Base-by-base conservation (phyloP, 164 flowering plant species). In the Warburgia ugandensis region DNA sequence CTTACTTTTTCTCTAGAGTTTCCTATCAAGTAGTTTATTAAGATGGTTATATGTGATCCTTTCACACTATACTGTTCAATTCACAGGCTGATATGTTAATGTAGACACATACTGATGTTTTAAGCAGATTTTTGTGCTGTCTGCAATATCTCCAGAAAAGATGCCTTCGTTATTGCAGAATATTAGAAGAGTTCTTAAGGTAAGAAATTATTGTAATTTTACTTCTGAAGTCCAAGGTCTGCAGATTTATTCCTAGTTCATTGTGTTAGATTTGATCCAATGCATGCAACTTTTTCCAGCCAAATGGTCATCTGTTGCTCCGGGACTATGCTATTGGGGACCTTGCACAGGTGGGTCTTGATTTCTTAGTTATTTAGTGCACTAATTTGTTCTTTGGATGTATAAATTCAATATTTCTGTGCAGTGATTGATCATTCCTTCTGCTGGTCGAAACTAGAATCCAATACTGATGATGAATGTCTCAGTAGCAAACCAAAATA, bases 141-240 rank as follows among this genome's bases (percentile, higher is more conserved):
- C 97, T 82, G 97, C 97, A 75, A 96, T 92, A 33, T 69, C 91
- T 29, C 99, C 97, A 0, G 95, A 92, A 61, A 92, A 92, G 83
- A 92, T 92, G 99, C 61, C 82, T 44, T 41, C 65, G 50, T 86
- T 77, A 39, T 56, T 92, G 68, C 85, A 86, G 58, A 92, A 86
- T 57, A 62, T 92, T 61, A 77, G 62, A 67, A 86, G 70, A 55
- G 71, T 92, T 57, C 84, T 92, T 22, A 92, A 86, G 80, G 97
- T 82, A 65, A 67, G 57, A 17, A 16, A 17, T 29, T 10, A 8
- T 16, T 49, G 6, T 49, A 13, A 40, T 56, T n/a, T n/a, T n/a
- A 19, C 33, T 50, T 9, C 20, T 27, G 50, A 22, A 16, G 38
- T n/a, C 22, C 6, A 5, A 19, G 33, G n/a, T n/a, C 27, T 42